These are phyloP conservation scores for Neurospora sp. DNA, from an alignment of 495 filamentous ascomycete species.

Conservation along the genomic window DNA sequence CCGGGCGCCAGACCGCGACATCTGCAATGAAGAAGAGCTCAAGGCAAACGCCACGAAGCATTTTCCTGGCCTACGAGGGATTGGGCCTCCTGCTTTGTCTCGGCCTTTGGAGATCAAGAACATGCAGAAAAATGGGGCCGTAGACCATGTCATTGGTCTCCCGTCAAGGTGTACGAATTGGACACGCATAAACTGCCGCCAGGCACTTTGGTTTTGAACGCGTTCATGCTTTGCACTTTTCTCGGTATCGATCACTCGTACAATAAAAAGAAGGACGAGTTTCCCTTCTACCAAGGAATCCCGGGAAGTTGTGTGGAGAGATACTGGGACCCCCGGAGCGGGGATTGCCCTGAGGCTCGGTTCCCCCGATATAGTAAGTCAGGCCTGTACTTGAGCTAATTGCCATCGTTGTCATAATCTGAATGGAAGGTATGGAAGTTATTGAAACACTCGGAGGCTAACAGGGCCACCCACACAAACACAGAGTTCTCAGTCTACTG, in stretches of 20 bases:
- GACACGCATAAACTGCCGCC: background rate
- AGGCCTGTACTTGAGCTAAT: background rate
- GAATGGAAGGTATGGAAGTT: too few relatives aligned
- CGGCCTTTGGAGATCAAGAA: background rate
- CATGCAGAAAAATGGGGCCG: background rate
- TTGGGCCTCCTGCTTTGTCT: background rate
- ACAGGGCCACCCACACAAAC: background rate
- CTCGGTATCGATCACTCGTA: rapidly evolving
- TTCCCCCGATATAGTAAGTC: background rate
- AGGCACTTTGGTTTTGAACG: background rate
- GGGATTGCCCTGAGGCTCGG: background rate
- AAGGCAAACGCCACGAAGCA: background rate
- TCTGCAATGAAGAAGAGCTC: background rate
- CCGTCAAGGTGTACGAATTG: background rate
- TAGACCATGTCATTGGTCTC: rapidly evolving
- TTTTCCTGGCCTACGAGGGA: background rate
- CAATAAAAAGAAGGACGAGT: background rate
- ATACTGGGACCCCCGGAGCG: background rate
- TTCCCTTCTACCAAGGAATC: background rate
- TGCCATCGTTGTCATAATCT: too few relatives aligned
- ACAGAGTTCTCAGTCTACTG: background rate
- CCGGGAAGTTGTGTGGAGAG: background rate
- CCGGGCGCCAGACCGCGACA: background rate
- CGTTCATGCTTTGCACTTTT: background rate
- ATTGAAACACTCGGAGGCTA: background rate